Conservation (phyloP, 2,329 filamentous ascomycete genomes). For the Diplodia corticola region DNA sequence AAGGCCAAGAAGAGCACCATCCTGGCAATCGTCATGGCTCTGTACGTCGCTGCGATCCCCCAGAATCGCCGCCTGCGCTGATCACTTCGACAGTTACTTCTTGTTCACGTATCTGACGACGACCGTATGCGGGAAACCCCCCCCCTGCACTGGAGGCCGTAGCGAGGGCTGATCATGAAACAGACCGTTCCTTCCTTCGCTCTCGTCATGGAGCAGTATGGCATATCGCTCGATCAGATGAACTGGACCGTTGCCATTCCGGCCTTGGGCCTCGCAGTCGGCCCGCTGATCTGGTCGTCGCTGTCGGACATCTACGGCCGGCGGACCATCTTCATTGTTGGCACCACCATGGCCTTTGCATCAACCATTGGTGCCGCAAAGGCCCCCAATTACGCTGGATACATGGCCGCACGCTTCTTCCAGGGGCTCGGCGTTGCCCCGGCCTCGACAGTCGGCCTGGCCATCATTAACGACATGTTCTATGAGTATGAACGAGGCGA, state of each 20-base stretch:
- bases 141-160: not conserved
- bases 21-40: constrained; percentile 55
- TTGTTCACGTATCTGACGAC: constrained; percentile 61
- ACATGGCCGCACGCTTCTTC: constrained; percentile 61
- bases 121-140: constrained; percentile 39
- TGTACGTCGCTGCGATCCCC: constrained; percentile 38
- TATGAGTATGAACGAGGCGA: constrained; percentile 58
- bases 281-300: constrained; percentile 36
- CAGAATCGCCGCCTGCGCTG: not conserved
- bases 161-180: not conserved
- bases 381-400: constrained; percentile 47
- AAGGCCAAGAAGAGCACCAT: constrained; percentile 45
- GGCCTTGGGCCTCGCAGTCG: constrained; percentile 34
- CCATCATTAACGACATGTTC: constrained; percentile 57
- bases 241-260: constrained; percentile 58
- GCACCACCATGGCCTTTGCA: constrained; percentile 45
- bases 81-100: constrained; percentile 49
- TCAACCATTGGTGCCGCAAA: constrained; percentile 47
- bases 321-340: constrained; percentile 50
- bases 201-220: constrained; percentile 50
- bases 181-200: constrained; percentile 52
- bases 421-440: constrained; percentile 59
- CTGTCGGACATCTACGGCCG: constrained; percentile 37
- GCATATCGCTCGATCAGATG: constrained; percentile 43
- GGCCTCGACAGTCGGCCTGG: constrained; percentile 56